These are phyloP conservation scores for Candida nanaspora DNA, from an alignment of 805 yeast species.

Conservation along the genomic window DNA sequence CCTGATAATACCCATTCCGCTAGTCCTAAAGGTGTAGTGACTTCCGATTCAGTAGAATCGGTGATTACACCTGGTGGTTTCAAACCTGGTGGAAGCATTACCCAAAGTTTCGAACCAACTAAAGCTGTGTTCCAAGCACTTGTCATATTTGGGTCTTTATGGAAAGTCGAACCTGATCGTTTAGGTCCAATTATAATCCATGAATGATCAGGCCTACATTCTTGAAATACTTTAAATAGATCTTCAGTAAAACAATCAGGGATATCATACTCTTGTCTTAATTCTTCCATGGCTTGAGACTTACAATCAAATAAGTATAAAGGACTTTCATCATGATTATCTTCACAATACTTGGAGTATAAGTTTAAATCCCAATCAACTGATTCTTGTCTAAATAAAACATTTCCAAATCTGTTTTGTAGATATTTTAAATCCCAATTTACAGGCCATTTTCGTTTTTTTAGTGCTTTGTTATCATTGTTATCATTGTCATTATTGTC, in stretches of 20 bases:
- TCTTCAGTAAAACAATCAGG: constrained; percentile 56
- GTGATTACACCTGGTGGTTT: constrained; percentile 85
- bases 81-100: constrained; percentile 74
- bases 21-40: constrained; percentile 84
- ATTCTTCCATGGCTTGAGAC: constrained; percentile 54
- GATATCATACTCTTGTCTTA: constrained; percentile 43
- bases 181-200: constrained; percentile 86
- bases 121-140: constrained; percentile 86
- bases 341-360: constrained; percentile 52
- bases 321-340: constrained; percentile 76
- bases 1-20: constrained; percentile 90
- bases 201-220: constrained; percentile 81
- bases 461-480: constrained; percentile 5
- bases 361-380: constrained; percentile 68
- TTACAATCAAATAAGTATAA: constrained; percentile 80
- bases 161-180: constrained; percentile 83
- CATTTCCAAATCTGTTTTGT: constrained; percentile 46
- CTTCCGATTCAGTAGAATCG: constrained; percentile 74
- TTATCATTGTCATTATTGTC: neutral
- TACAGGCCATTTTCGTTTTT: constrained; percentile 44
- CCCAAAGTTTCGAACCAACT: constrained; percentile 75
- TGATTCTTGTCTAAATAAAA: constrained; percentile 74
- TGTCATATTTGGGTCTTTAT: constrained; percentile 87
- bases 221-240: constrained; percentile 49
- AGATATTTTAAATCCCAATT: constrained; percentile 50